Conservation (phyloP, 1,139 yeast genomes). For the Insectozyma bohioensis region DNA sequence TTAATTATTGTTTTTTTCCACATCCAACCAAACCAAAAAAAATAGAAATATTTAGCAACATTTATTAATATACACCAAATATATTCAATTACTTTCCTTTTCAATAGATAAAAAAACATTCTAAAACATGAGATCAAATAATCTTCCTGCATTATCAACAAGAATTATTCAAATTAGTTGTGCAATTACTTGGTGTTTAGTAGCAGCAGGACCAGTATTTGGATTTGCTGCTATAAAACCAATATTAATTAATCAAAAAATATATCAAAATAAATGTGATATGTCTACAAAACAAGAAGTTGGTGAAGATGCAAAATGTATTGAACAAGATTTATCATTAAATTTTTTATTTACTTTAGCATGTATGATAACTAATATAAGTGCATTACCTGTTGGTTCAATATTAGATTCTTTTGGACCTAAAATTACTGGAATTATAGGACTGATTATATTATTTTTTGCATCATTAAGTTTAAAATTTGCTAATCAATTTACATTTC, state of each 20-base stretch:
- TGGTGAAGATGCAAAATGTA: conserved; percentile 46
- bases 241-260: conserved; percentile 69
- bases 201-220: conserved; percentile 92
- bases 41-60: too few species aligned
- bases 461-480: conserved; percentile 53
- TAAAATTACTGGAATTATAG: conserved; percentile 71
- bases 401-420: conserved; percentile 82
- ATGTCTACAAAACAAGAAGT: too few species aligned
- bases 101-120: too few species aligned
- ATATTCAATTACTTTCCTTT: too few species aligned
- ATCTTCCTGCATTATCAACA: conserved; percentile 19
- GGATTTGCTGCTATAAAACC: conserved; percentile 95
- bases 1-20: too few species aligned
- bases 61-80: too few species aligned
- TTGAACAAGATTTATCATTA: conserved; percentile 74
- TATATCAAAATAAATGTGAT: conserved; percentile 64
- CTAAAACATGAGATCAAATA: conserved; percentile 2
- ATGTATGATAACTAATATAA: conserved; percentile 82
- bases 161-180: conserved; percentile 41
- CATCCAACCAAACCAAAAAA: too few species aligned
- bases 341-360: conserved; percentile 83
- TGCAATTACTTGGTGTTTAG: conserved; percentile 81
- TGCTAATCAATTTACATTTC: conserved; percentile 24
- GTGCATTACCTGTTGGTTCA: conserved; percentile 79
- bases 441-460: conserved; percentile 53